Conservation (phyloP, 176 grass and related monocot species). For the Guadua angustifolia region DNA sequence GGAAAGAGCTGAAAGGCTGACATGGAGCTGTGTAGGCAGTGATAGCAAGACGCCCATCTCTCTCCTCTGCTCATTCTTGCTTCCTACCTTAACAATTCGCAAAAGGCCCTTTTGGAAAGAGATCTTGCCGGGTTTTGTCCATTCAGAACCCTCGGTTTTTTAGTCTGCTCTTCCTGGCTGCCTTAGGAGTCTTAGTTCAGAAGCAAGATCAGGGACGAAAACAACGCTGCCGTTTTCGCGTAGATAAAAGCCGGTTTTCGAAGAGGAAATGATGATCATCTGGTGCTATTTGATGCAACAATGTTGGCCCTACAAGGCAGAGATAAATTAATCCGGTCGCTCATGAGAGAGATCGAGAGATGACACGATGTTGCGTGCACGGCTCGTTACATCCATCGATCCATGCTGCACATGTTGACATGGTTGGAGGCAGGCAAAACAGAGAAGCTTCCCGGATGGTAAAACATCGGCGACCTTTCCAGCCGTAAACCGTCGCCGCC, state of each 20-base stretch:
- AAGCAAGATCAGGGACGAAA: conserved; percentile 40
- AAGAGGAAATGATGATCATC: neutral
- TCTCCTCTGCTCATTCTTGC: neutral
- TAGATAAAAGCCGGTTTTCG: neutral
- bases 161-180: conserved; percentile 1
- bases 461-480: conserved; percentile 35
- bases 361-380: conserved; percentile 48
- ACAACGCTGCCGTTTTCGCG: neutral
- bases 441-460: conserved; percentile 29
- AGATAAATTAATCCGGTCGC: neutral
- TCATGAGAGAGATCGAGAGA: neutral
- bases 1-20: conserved; percentile 48
- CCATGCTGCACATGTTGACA: neutral
- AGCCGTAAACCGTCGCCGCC: conserved; percentile 22
- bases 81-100: conserved; percentile 27
- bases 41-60: conserved; percentile 30
- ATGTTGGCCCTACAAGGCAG: neutral
- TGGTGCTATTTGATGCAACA: neutral
- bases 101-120: conserved; percentile 26
- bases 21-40: conserved; percentile 59
- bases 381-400: conserved; percentile 14
- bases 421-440: neutral
- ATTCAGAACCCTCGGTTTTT: conserved; percentile 31
- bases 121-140: conserved; percentile 33
- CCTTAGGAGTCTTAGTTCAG: conserved; percentile 25